These are phyloP conservation scores for Lathyrus aphaca DNA, from an alignment of 306 rosid genomes.

Conservation along the genomic window DNA sequence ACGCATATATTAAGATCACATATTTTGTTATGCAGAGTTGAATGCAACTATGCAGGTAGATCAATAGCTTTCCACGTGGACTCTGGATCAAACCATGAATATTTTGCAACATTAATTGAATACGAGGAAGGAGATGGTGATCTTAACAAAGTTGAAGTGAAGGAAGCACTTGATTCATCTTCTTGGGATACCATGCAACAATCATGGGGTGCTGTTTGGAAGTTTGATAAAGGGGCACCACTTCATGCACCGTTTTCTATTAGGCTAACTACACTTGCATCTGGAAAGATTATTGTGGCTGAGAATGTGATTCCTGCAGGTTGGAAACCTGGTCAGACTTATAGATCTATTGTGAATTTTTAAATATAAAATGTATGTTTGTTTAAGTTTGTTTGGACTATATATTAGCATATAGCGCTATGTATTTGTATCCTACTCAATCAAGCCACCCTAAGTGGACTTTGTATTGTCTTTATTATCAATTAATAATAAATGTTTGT, in stretches of 20 bases:
- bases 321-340: conserved; percentile 71
- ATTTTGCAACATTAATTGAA: conserved; percentile 57
- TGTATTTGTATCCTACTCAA: too few relatives aligned
- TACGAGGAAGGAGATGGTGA: conserved; percentile 69
- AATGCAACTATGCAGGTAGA: conserved; percentile 56
- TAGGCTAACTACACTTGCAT: conserved; percentile 48
- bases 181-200: conserved; percentile 59
- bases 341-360: conserved; percentile 63
- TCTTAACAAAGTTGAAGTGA: conserved; percentile 54
- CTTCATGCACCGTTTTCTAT: conserved; percentile 64
- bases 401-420: too few relatives aligned
- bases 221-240: conserved; percentile 47
- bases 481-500: too few relatives aligned
- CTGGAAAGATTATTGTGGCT: conserved; percentile 50
- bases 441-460: too few relatives aligned
- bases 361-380: too few relatives aligned
- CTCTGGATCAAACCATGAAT: conserved; percentile 40
- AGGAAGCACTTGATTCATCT: conserved; percentile 38
- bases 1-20: too few relatives aligned
- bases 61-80: conserved; percentile 59
- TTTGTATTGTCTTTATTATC: too few relatives aligned
- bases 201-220: conserved; percentile 86
- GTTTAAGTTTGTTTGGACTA: too few relatives aligned
- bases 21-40: conserved; percentile 44
- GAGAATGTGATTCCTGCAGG: conserved; percentile 66